Evolutionary conservation across 2,329 filamentous ascomycete genomes (phyloP).

Genomic region (Phoma sp.): DNA sequence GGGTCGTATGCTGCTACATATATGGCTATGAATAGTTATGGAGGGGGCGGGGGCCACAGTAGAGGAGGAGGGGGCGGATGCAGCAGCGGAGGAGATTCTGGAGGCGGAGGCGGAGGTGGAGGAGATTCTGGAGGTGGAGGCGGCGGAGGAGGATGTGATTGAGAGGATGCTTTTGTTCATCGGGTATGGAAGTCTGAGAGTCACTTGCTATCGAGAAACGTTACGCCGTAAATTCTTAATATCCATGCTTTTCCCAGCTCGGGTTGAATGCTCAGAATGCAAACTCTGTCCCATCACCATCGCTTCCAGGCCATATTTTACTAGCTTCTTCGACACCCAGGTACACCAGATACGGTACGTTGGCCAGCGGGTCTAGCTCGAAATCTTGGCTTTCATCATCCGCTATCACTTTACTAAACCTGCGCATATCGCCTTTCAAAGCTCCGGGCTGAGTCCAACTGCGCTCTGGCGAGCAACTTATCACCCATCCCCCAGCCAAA

Average conservation of each 20-base stretch:
- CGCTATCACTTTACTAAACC: background rate
- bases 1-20: background rate
- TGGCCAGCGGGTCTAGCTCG: slow-evolving; percentile 4
- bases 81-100: background rate
- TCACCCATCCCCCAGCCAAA: slow-evolving; percentile 8
- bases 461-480: background rate
- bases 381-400: background rate
- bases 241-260: too few relatives aligned
- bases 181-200: too few relatives aligned
- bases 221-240: too few relatives aligned
- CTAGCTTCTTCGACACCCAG: slow-evolving; percentile 14
- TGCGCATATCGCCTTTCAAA: slow-evolving; percentile 2
- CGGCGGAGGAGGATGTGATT: background rate
- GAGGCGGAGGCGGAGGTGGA: slow-evolving; percentile 4
- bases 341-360: slow-evolving; percentile 21
- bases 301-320: slow-evolving; percentile 8
- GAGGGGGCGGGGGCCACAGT: background rate
- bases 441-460: slow-evolving; percentile 6
- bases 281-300: slow-evolving; percentile 5
- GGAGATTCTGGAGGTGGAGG: slow-evolving; percentile 1
- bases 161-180: background rate
- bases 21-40: background rate
- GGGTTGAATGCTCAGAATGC: background rate
- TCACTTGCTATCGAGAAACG: too few relatives aligned
- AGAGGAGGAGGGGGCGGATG: background rate